Base-by-base conservation (phyloP, 2,329 filamentous ascomycete genomes). In the Pyricularia grisea region DNA sequence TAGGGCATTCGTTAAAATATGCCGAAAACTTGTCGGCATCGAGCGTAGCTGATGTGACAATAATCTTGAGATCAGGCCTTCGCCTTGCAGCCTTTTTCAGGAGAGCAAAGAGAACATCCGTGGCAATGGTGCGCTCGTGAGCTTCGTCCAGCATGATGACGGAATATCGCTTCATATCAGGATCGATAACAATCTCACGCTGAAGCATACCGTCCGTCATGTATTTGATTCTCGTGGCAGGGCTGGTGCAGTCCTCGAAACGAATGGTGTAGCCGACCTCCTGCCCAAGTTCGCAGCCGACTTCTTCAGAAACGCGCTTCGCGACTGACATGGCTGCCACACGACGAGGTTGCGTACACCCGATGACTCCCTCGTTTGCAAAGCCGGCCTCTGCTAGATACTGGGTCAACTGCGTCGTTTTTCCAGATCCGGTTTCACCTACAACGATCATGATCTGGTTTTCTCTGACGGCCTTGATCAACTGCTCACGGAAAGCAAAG, bases 191-290 rank as follows among this genome's bases (percentile, higher is more conserved):
- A 77, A 97, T 93, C 81, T 99, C 95, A 82, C 95, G 88, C 80
- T 97, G 90, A 77, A 99, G 87, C 92, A 98, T 98, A 79, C 95
- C 95, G 75, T 99, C 95, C 20, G 95, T 99, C 94, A 99, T 97
- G 81, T 99, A 99, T 82, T 99, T 99, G 82, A 99, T 97, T 76
- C 90, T 92, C 1, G 95, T 99, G 23, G 90, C 86, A 1, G 92
- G 88, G 72, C 90, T 92, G 0, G 94, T 97, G 77, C 90, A 92
- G 80, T 99, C 95, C 76, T 99, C 95, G 77, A 99, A 99, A 77
- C 95, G 92, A 76, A 99, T 97, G 9, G 92, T 97, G 78, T 99
- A 99, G 68, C 95, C 95, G 71, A 99, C 94, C 77, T 97, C 94
- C 69, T 94, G 89, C 42, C 95, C 95, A 14, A 98, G 85, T 72